Percentiles rank a stretch among this genome's conserved stretches.
Evolutionary conservation across 1,284 basidiomycete genomes (phyloP).

Genomic region (Fomitopsis pinicola): DNA sequence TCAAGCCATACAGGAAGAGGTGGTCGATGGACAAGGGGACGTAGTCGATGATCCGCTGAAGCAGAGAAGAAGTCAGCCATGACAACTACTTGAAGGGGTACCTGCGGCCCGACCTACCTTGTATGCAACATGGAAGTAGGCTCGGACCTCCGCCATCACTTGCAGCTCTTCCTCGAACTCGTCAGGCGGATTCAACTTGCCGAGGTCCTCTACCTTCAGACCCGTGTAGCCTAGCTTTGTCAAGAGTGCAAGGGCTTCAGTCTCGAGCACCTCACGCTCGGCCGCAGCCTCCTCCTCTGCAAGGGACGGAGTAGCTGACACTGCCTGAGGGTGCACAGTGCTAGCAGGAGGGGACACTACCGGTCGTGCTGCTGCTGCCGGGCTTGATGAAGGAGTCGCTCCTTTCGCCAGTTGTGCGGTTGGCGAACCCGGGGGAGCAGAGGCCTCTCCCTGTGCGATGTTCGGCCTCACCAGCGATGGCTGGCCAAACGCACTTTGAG

Average conservation of each 20-base stretch:
- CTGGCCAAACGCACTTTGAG: neutral
- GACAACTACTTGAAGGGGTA: too few species aligned
- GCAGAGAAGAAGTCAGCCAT: constrained; percentile 18
- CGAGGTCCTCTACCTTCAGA: constrained; percentile 32
- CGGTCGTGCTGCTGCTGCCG: neutral
- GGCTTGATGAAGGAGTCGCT: too few species aligned
- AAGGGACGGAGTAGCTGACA: neutral
- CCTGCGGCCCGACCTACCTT: constrained; percentile 40
- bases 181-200: constrained; percentile 34
- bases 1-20: constrained; percentile 36
- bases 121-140: constrained; percentile 47
- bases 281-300: neutral
- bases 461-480: neutral
- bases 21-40: constrained; percentile 43
- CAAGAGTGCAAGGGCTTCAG: constrained; percentile 27
- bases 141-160: constrained; percentile 47
- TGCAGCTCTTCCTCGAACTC: constrained; percentile 42
- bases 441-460: neutral
- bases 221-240: constrained; percentile 30
- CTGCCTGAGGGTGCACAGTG: neutral
- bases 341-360: neutral
- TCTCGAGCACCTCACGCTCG: constrained; percentile 6
- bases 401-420: too few species aligned
- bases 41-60: constrained; percentile 44
- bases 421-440: neutral